Conservation (phyloP, 495 filamentous ascomycete genomes). For the Elaphomyces granulatus region DNA sequence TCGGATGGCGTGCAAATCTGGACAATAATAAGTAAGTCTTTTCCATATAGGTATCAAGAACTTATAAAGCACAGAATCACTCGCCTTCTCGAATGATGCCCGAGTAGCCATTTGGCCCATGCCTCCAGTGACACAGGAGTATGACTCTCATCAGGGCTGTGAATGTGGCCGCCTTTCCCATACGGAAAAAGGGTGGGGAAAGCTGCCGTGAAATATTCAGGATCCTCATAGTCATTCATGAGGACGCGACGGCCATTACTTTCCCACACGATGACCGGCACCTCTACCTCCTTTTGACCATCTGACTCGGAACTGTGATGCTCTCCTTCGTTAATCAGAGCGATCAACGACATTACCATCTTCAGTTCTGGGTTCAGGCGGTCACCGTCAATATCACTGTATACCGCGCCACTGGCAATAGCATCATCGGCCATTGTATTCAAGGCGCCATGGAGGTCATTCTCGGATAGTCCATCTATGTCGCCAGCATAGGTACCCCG, state of each 20-base stretch:
- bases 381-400: constrained; percentile 7
- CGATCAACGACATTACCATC: constrained; percentile 1
- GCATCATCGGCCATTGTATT: neutral
- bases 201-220: constrained; percentile 8
- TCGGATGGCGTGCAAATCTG: constrained; percentile 6
- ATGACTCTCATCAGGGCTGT: constrained; percentile 5
- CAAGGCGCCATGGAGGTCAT: constrained; percentile 3
- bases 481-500: constrained; percentile 4
- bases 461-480: constrained; percentile 2
- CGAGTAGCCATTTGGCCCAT: constrained; percentile 5
- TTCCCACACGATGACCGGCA: no score
- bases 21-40: constrained; percentile 1
- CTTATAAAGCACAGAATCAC: no score
- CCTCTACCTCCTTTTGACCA: no score
- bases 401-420: constrained; percentile 3
- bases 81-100: constrained; percentile 9
- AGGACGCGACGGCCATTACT: neutral
- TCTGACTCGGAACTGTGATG: no score
- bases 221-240: constrained; percentile 6
- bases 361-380: constrained; percentile 7
- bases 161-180: constrained; percentile 10
- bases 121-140: constrained; percentile 4
- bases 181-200: constrained; percentile 11
- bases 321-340: neutral
- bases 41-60: no score